phyloP scores from a whole-genome alignment of 768 basidiomycete species.

The Pulveroboletus sp. region DNA sequence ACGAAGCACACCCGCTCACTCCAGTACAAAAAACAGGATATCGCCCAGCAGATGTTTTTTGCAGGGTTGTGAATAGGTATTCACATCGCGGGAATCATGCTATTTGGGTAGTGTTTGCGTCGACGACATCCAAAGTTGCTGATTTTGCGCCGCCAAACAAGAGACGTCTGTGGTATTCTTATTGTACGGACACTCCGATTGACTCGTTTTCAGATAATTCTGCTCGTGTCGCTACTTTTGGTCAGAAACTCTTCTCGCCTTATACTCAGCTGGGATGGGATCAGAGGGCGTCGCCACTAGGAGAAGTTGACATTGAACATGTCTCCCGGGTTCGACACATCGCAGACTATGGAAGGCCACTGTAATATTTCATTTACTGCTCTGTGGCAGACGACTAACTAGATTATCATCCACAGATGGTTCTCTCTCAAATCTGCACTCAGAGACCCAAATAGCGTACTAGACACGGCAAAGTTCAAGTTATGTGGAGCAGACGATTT shows the following conservation, averaged over 20 bases:
- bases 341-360: not conserved
- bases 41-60: slow-evolving; percentile 4
- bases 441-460: not conserved
- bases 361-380: not conserved
- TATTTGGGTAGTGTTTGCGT: slow-evolving; percentile 16
- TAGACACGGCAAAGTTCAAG: not conserved
- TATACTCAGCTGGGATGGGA: slow-evolving; percentile 10
- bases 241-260: not conserved
- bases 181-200: not conserved
- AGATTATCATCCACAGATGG: not conserved
- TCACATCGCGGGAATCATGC: slow-evolving; percentile 3
- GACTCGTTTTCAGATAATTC: slow-evolving; percentile 5
- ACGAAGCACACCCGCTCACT: slow-evolving; percentile 5
- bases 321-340: slow-evolving; percentile 1
- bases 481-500: not conserved
- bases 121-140: slow-evolving; percentile 8
- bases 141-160: slow-evolving; percentile 6
- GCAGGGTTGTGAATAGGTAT: slow-evolving; percentile 2
- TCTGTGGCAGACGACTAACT: not conserved
- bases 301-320: not conserved
- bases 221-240: not conserved
- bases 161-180: not conserved
- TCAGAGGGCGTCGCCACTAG: not conserved
- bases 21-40: not conserved
- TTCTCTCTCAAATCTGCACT: not conserved